Evolutionary conservation across 345 rosid species (phyloP).

Genomic region (Salix udensis): DNA sequence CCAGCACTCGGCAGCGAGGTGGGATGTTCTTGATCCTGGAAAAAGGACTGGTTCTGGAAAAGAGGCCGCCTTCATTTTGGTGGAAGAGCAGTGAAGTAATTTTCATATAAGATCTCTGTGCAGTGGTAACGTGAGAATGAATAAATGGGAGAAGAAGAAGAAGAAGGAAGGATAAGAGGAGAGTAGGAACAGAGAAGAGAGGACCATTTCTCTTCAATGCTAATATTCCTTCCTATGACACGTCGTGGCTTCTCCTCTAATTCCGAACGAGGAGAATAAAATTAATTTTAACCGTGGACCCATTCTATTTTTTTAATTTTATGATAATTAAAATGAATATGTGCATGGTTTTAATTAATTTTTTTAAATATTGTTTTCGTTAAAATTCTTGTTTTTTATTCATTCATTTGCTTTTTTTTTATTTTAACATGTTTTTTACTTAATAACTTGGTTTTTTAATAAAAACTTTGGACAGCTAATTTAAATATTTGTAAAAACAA

Average conservation of each 20-base stretch:
- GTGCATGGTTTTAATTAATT: not conserved
- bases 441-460: too few species aligned
- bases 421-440: too few species aligned
- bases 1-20: constrained; percentile 35
- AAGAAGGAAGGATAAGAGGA: constrained; percentile 19
- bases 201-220: constrained; percentile 33
- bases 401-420: not conserved
- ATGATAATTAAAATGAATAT: too few species aligned
- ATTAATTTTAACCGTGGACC: not conserved
- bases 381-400: too few species aligned
- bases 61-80: constrained; percentile 41
- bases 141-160: constrained; percentile 10
- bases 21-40: constrained; percentile 32
- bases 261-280: constrained; percentile 3
- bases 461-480: not conserved
- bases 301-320: too few species aligned
- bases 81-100: not conserved
- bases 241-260: constrained; percentile 5
- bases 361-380: too few species aligned
- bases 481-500: too few species aligned
- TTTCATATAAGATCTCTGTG: too few species aligned
- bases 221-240: constrained; percentile 32
- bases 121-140: not conserved
- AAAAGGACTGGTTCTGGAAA: constrained; percentile 33
- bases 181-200: constrained; percentile 3